A percentile compares a stretch with the other conserved stretches of the same genome.
Conservation (phyloP, 495 filamentous ascomycete species). For the Lasiosphaeriaceae sp. region DNA sequence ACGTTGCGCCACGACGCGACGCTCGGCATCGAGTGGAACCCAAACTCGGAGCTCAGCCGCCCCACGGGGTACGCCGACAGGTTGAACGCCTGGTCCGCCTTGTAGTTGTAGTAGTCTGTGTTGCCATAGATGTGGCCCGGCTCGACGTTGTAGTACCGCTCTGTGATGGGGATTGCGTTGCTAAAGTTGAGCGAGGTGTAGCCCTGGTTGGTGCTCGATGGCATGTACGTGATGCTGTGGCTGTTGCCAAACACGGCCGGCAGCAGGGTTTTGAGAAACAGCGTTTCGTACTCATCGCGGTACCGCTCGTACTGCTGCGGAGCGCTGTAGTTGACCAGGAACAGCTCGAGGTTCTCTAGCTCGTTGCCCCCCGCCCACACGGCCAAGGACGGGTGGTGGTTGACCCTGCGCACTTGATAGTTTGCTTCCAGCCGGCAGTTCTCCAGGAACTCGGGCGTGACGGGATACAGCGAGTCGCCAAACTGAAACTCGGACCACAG, state of each 20-base stretch:
- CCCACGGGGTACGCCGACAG: conserved; percentile 53
- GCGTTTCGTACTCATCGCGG: conserved; percentile 54
- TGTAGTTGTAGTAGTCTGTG: conserved; percentile 69
- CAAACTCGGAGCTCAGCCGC: conserved; percentile 66
- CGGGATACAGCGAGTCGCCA: conserved; percentile 60
- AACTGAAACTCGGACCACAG: conserved; percentile 70
- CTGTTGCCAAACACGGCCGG: conserved; percentile 62
- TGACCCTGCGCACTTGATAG: conserved; percentile 60
- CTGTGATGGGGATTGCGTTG: conserved; percentile 52
- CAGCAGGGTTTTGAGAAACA: conserved; percentile 59
- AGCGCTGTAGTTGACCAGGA: conserved; percentile 37
- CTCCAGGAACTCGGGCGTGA: conserved; percentile 52
- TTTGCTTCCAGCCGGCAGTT: conserved; percentile 55
- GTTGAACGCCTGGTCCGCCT: conserved; percentile 54
- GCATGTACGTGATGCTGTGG: conserved; percentile 63
- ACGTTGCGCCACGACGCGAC: conserved; percentile 59
- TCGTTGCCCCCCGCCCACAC: conserved; percentile 68
- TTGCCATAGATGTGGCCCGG: conserved; percentile 59
- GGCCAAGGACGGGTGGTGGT: conserved; percentile 65
- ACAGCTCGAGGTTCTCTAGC: conserved; percentile 55
- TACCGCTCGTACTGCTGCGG: conserved; percentile 44
- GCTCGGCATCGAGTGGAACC: conserved; percentile 64
- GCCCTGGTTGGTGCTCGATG: conserved; percentile 64
- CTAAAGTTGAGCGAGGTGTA: conserved; percentile 57
- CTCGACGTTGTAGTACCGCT: conserved; percentile 58